A percentile compares a stretch with the other conserved stretches of the same genome.
Conservation (phyloP, 2,329 filamentous ascomycete species). For the Phialemoniopsis sp. region DNA sequence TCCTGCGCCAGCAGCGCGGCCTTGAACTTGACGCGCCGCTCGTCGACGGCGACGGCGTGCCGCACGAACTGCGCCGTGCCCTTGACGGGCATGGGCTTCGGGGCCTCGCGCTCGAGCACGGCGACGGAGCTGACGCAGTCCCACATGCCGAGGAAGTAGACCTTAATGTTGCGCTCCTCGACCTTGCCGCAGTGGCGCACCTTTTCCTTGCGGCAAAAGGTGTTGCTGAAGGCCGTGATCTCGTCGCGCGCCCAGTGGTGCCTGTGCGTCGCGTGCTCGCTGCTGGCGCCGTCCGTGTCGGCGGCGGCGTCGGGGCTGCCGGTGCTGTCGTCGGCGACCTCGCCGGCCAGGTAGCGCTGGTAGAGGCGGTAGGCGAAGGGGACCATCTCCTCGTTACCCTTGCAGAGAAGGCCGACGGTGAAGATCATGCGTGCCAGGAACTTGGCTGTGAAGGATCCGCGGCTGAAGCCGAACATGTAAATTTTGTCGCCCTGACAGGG, state of each 20-base stretch:
- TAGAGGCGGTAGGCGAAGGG: slow-evolving; percentile 29
- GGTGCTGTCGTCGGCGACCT: no score
- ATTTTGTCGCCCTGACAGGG: slow-evolving; percentile 37
- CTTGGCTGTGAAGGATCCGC: slow-evolving; percentile 48
- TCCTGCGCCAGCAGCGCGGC: slow-evolving; percentile 41
- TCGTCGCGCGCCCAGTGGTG: slow-evolving; percentile 20
- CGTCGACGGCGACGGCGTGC: slow-evolving; percentile 49
- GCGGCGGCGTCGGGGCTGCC: no score
- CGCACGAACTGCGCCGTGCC: slow-evolving; percentile 41
- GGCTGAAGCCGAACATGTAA: slow-evolving; percentile 50
- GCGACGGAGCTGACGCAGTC: slow-evolving; percentile 50
- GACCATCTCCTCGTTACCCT: slow-evolving; percentile 20
- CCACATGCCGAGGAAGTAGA: slow-evolving; percentile 52
- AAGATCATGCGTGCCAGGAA: slow-evolving; percentile 48
- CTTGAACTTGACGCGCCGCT: slow-evolving; percentile 52
- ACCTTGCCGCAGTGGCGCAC: slow-evolving; percentile 5
- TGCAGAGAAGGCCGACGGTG: slow-evolving; percentile 26
- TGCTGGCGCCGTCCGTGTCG: not conserved
- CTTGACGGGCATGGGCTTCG: slow-evolving; percentile 28
- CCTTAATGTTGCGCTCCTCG: slow-evolving; percentile 32
- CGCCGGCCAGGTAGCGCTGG: slow-evolving; percentile 32
- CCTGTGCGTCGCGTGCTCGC: no score
- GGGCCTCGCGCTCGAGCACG: slow-evolving; percentile 30
- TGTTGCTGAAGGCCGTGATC: slow-evolving; percentile 39
- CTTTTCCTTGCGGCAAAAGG: slow-evolving; percentile 37